Evolutionary conservation across 495 filamentous ascomycete genomes (phyloP), one percentile per base, ranked within the genome.

Genomic region (Penicillium dipodomyicola): DNA sequence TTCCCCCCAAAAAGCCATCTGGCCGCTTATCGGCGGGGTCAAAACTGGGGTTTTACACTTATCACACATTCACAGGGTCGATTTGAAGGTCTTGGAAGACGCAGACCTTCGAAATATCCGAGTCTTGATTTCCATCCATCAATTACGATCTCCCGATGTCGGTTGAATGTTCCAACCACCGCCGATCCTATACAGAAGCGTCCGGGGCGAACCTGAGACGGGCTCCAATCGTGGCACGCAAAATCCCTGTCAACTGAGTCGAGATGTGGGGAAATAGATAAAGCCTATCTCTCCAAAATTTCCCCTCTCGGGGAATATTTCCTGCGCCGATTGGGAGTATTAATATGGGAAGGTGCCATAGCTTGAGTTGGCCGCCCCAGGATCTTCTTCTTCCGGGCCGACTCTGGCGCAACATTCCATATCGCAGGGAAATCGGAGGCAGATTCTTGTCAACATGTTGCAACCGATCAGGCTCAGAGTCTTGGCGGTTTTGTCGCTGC

Each of bases 191-290:
- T n/a, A 52, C 35, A 2, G 40, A 51, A 40, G 7, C 44, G 44
- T 54, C 53, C 33, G 5, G 10, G 20, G 19, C 14, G 8, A 47
- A 56, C 10, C 8, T 20, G 12, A 22, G 47, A 25, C 25, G 4
- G n/a, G 6, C 35, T 52, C 35, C 23, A 27, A 40, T 22, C 7
- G 22, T 52, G 23, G 41, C 22, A 54, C 47, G 52, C 52, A 12
- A 32, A 33, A 47, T 15, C 32, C 42, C 41, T 47, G 30, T 12
- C 42, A 39, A 46, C 58, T 59, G 45, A 19, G 48, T 53, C 65
- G 57, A 53, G 67, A 73, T 70, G 69, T 65, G 65, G 72, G 72
- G 70, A 73, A 72, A 39, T 58, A 68, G 69, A 70, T 75, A 69
- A 27, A 52, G 27, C 10, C 52, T 49, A 37, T 27, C 42, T 56